Base-by-base conservation (phyloP, 2,329 filamentous ascomycete species). In the Byssoonygena ceratinophila region DNA sequence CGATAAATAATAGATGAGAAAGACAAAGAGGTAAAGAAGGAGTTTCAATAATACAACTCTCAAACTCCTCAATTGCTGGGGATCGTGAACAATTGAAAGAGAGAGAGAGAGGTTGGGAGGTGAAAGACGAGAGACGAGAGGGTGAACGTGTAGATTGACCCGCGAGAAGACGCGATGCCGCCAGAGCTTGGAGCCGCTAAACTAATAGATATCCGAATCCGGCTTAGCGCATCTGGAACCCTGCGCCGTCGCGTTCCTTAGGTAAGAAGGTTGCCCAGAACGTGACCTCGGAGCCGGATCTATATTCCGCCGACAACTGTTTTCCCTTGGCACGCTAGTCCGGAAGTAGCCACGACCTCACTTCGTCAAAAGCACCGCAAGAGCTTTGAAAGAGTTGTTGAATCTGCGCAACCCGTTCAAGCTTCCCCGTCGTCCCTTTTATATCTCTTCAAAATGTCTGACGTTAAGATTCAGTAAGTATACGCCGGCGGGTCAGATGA, bases 381-480 rank as follows among this genome's bases (percentile, higher is more conserved):
- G 36, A 49, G 46, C 37, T 49, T 49, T 49, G 36, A 50, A 16
- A n/a, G 23, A 36, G 27, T 6, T 14, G 16, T 36, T 39, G 22
- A 45, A 45, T 18, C 40, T 39, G 39, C 22, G 23, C 20, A 23
- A n/a, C 29, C 22, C 27, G 32, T 20, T 51, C 25, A 12, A 23
- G 27, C 37, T 53, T 51, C 53, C 44, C 45, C 47, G 46, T 31
- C 51, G 20, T 27, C 58, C 63, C 53, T 63, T 64, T 61, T 62
- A 64, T 64, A 62, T 57, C 40, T 54, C 7, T 27, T 55, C 63
- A 73, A 60, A 63, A 84, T 84, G 81, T 76, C 81, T 62, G 81
- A 84, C 69, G 70, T 79, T 44, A 86, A 87, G 74, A 85, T 87
- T 53, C 82, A 86, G 84, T 87, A 71, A 60, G 79, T 68, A 14